phyloP scores from a whole-genome alignment of 2,329 filamentous ascomycete species.

The Arthroderma sp. region DNA sequence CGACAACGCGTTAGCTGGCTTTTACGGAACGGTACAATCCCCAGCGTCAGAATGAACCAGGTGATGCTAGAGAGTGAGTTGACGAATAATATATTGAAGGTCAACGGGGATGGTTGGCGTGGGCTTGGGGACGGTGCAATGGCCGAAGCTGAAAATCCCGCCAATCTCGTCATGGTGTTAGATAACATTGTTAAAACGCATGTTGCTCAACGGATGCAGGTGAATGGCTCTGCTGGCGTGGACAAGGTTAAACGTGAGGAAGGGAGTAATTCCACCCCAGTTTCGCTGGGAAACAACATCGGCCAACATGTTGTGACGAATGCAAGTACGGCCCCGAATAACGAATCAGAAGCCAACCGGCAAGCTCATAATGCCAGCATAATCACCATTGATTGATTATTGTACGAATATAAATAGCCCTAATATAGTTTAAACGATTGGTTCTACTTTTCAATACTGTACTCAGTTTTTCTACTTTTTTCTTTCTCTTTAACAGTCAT shows the following conservation, averaged over 20 bases:
- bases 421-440: slow-evolving; percentile 1
- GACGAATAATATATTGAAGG: slow-evolving; percentile 25
- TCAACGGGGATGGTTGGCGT: slow-evolving; percentile 30
- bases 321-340: background rate
- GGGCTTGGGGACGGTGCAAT: slow-evolving; percentile 30
- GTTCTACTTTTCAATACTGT: background rate
- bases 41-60: slow-evolving; percentile 14
- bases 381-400: slow-evolving; percentile 4
- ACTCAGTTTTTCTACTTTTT: too few species aligned
- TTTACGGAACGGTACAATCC: slow-evolving; percentile 21
- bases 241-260: background rate
- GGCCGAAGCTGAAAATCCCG: slow-evolving; percentile 23
- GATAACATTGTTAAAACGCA: slow-evolving; percentile 11
- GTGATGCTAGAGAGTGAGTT: slow-evolving; percentile 18
- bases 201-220: background rate
- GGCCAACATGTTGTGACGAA: background rate
- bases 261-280: background rate
- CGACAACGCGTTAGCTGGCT: slow-evolving; percentile 26
- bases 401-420: slow-evolving; percentile 3
- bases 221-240: background rate
- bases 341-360: background rate
- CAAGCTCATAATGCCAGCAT: background rate
- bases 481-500: too few species aligned
- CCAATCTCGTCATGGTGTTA: slow-evolving; percentile 21
- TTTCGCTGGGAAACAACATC: background rate